Evolutionary conservation across 2,329 filamentous ascomycete species (phyloP), one percentile per base, ranked within the genome.

Genomic region (Acephala macrosclerotiorum): DNA sequence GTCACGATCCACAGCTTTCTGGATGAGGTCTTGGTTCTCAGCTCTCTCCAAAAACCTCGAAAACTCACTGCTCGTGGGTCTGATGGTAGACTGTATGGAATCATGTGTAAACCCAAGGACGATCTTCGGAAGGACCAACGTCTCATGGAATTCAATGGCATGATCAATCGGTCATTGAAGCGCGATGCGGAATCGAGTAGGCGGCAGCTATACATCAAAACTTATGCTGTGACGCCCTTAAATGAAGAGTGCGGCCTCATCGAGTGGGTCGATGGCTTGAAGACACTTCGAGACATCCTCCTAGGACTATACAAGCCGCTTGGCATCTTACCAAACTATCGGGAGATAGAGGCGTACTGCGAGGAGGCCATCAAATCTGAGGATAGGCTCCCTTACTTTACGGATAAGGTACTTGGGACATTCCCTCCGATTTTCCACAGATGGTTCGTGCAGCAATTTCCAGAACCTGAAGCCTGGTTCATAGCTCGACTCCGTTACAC

Each of bases 211-310:
- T 97, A 97, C 77, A 97, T 99, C 79, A 94, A 94, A 75, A 99
- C 96, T 0, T 99, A 99, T 74, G 94, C 93, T 7, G 96, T 99
- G 14, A 97, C 95, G 4, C 96, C 96, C 1, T 83, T 99, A 57
- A 98, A 97, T 76, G 96, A 99, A 79, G 95, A 98, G 79, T 98
- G 96, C 71, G 96, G 96, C 66, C 91, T 97, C 68, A 97, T 99
- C 72, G 96, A 99, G 80, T 99, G 96, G 96, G 94, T 99, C 35
- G 93, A 97, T 73, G 96, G 96, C 9, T 89, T 99, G 72, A 96
- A 95, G 77, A 96, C 96, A 2, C 87, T 98, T 75, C 89, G 96
- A 68, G 96, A 99, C 72, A 96, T 98, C 68, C 84, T 99, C 58
- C 84, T 97, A 58, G 87, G 85, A 61, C 85, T 93, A 59, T 95